Base-by-base conservation (phyloP, 108 stramenopile genomes). In the Fragilaria crotonensis region DNA sequence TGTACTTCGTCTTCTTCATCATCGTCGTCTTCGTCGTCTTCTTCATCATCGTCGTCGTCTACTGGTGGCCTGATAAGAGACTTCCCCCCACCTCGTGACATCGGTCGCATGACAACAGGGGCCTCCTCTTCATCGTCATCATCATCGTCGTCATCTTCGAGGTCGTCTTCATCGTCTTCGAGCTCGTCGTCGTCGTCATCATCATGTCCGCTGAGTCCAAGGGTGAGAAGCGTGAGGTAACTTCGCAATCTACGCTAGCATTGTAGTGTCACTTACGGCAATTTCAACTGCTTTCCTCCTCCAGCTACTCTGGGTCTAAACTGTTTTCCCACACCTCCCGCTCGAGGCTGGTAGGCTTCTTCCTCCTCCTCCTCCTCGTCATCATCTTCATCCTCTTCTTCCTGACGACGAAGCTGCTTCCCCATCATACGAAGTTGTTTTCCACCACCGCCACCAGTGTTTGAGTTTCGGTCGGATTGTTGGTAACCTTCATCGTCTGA, bases 261-360 rank as follows among this genome's bases (percentile, higher is more conserved):
- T n/a, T n/a, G n/a, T n/a, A n/a, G n/a, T n/a, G n/a, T n/a, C 45
- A 72, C 67, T 68, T 68, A 70, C 55, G 76, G 77, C 48, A 75
- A 59, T 30, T 74, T 79, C 45, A 90, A 63, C 36, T 81, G 77
- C 52, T 90, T 90, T n/a, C 89, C 89, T 17, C 77, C 71, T 0
- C 72, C 59, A 11, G 36, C 14, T 7, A 41, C 36, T 41, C 11
- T 7, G 19, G 75, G 64, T 45, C 75, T 67, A n/a, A 91, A 72
- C 45, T 84, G 85, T 57, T 90, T 90, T 31, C 88, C 83, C 81
- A 33, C 76, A 82, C 20, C 51, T 25, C 1, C 51, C 25, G 23
- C 19, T 33, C 2, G 30, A 19, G 23, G 27, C 33, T 52, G 18
- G 51, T 52, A 25, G 2, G 47, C 64, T n/a, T 55, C 59, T 9